Percentiles rank a stretch among this genome's conserved stretches.
Evolutionary conservation across 164 flowering plant species (phyloP).

Genomic region (Liquidambar formosana): DNA sequence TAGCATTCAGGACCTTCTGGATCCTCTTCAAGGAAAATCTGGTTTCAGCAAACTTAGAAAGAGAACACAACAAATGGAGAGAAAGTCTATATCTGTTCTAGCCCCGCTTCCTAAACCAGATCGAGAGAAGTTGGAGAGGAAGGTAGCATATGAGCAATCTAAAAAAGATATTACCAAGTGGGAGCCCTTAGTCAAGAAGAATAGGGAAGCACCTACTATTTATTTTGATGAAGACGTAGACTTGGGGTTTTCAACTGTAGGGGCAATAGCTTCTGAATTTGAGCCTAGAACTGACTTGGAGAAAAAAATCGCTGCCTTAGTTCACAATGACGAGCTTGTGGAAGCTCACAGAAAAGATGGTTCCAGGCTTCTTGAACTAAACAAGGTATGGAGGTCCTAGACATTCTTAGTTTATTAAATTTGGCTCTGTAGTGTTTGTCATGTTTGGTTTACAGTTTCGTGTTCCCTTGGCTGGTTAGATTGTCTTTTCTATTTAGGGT

Average conservation of each 20-base stretch:
- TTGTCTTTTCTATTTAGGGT: background rate
- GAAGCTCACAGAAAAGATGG: conserved; percentile 86
- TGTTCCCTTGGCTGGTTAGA: background rate
- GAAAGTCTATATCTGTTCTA: conserved; percentile 42
- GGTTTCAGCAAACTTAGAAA: conserved; percentile 64
- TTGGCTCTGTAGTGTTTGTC: background rate
- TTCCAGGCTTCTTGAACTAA: conserved; percentile 79
- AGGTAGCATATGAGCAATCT: conserved; percentile 50
- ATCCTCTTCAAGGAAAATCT: conserved; percentile 59
- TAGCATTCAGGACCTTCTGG: conserved; percentile 70
- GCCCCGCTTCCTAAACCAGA: conserved; percentile 73
- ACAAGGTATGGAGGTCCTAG: conserved; percentile 54
- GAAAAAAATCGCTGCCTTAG: conserved; percentile 68
- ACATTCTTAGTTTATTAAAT: background rate
- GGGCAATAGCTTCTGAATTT: conserved; percentile 81
- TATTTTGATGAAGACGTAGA: conserved; percentile 57
- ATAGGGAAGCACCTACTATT: conserved; percentile 80
- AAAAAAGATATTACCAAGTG: conserved; percentile 73
- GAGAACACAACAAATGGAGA: conserved; percentile 49
- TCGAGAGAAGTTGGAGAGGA: conserved; percentile 65
- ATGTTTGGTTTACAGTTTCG: background rate
- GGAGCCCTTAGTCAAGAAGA: conserved; percentile 74
- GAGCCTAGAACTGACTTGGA: conserved; percentile 86
- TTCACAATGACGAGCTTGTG: conserved; percentile 51
- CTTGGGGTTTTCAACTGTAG: conserved; percentile 74